A percentile compares a stretch with the other conserved stretches of the same genome.
phyloP scores from a whole-genome alignment of 139 green algal species.

The Astrephomene gubernaculifera region DNA sequence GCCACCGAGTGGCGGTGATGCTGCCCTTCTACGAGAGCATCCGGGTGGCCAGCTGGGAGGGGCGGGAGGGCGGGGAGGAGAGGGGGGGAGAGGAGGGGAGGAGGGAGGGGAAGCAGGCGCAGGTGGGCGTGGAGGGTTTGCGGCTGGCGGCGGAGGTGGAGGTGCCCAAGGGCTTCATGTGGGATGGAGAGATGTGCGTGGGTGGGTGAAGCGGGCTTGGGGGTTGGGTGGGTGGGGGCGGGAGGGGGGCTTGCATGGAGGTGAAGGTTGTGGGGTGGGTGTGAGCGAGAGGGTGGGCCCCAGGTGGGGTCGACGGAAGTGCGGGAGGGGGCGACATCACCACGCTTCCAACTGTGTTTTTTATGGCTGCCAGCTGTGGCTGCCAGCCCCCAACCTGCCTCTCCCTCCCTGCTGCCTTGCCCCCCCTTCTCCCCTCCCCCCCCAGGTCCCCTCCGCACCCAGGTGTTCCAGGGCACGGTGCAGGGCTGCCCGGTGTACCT shows the following conservation, averaged over 20 bases:
- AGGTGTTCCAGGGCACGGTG: constrained; percentile 70
- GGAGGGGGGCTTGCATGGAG: not conserved
- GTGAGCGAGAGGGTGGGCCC: no score
- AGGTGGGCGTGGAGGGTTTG: constrained; percentile 73
- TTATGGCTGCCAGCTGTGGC: no score
- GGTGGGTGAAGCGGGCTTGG: constrained; percentile 15
- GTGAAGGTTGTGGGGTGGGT: not conserved
- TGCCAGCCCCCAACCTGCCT: not conserved
- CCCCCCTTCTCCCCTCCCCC: not conserved
- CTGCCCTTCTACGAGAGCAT: constrained; percentile 95
- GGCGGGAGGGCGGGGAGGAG: no score
- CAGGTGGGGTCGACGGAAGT: no score
- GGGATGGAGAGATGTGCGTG: constrained; percentile 77
- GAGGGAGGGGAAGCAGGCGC: no score
- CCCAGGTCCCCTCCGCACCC: constrained; percentile 64
- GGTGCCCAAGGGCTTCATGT: constrained; percentile 78
- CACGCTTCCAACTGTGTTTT: no score
- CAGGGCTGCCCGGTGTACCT: constrained; percentile 68
- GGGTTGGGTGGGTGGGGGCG: not conserved
- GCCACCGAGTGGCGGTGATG: constrained; percentile 84
- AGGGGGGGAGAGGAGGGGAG: no score
- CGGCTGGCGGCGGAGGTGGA: constrained; percentile 83
- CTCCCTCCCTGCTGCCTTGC: no score
- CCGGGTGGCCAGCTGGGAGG: constrained; percentile 68
- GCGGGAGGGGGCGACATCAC: no score